These are phyloP conservation scores for Sporisorium reilianum DNA, from an alignment of 1,284 basidiomycete species.

Conservation along the genomic window DNA sequence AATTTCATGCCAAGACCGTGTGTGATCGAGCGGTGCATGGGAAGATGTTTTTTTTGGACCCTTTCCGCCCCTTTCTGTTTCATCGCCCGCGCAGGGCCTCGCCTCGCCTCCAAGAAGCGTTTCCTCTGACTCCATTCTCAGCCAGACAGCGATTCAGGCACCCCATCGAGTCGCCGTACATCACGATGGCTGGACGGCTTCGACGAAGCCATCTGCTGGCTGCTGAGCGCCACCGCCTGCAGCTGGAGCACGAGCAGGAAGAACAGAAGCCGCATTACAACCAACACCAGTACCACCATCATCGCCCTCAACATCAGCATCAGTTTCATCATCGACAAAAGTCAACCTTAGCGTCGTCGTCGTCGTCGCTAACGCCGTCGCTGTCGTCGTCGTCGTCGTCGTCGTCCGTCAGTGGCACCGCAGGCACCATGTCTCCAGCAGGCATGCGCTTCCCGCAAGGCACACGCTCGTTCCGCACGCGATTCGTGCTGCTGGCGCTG, in stretches of 20 bases:
- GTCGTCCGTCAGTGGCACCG: not conserved
- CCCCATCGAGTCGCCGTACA: too few relatives aligned
- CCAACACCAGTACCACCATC: not conserved
- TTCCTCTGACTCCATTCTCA: too few relatives aligned
- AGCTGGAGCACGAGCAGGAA: not conserved
- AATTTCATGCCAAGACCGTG: too few relatives aligned
- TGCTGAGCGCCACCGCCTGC: not conserved
- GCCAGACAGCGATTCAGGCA: too few relatives aligned
- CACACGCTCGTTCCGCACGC: conserved; percentile 10
- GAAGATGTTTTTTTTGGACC: too few relatives aligned
- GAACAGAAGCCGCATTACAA: not conserved
- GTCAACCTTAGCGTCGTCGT: not conserved
- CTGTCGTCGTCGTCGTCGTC: too few relatives aligned
- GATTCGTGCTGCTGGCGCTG: conserved; percentile 20
- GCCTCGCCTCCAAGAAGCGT: too few relatives aligned
- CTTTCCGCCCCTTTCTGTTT: too few relatives aligned
- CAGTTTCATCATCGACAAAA: not conserved
- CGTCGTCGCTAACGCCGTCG: too few relatives aligned
- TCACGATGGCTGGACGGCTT: not conserved
- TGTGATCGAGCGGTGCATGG: too few relatives aligned
- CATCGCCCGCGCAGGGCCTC: too few relatives aligned
- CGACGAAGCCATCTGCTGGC: not conserved
- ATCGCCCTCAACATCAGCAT: not conserved
- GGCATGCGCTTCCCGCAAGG: not conserved
- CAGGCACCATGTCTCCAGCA: not conserved